phyloP scores from a whole-genome alignment of 768 basidiomycete genomes.

The Paxillus ammoniavirescens region DNA sequence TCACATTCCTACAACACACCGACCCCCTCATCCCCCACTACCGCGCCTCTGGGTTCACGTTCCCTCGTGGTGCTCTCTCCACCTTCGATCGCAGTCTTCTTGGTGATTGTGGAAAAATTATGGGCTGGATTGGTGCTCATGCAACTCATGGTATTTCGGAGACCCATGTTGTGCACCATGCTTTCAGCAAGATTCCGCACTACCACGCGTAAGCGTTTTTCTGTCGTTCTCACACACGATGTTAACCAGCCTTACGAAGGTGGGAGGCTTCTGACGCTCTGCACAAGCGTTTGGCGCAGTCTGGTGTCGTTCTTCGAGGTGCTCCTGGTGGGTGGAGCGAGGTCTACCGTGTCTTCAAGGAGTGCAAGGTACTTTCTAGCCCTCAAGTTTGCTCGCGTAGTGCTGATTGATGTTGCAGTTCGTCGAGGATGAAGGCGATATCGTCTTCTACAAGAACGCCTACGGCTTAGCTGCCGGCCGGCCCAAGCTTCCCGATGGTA shows the following conservation, averaged over 20 bases:
- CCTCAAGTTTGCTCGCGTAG: not conserved
- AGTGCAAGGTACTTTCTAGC: constrained; percentile 59
- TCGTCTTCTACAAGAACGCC: constrained; percentile 90
- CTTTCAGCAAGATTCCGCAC: constrained; percentile 94
- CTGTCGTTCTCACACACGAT: not conserved
- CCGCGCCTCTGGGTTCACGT: constrained; percentile 85
- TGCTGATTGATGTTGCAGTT: constrained; percentile 45
- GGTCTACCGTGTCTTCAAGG: constrained; percentile 70
- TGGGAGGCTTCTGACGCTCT: constrained; percentile 92
- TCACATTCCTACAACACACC: constrained; percentile 98
- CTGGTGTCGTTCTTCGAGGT: constrained; percentile 65
- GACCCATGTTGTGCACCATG: constrained; percentile 91
- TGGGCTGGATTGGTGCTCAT: constrained; percentile 83
- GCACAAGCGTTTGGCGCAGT: constrained; percentile 62
- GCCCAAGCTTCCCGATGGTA: constrained; percentile 61
- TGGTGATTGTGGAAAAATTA: constrained; percentile 73
- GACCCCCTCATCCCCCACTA: constrained; percentile 95
- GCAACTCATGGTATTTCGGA: constrained; percentile 92
- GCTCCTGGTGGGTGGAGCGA: constrained; percentile 79
- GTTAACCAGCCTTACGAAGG: constrained; percentile 31
- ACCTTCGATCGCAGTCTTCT: constrained; percentile 86
- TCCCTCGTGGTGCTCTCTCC: constrained; percentile 88
- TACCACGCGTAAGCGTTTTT: constrained; percentile 63
- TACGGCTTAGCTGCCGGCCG: constrained; percentile 70
- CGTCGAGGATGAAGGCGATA: constrained; percentile 90